Base-by-base conservation (phyloP, 768 basidiomycete species). In the Russula sp. region DNA sequence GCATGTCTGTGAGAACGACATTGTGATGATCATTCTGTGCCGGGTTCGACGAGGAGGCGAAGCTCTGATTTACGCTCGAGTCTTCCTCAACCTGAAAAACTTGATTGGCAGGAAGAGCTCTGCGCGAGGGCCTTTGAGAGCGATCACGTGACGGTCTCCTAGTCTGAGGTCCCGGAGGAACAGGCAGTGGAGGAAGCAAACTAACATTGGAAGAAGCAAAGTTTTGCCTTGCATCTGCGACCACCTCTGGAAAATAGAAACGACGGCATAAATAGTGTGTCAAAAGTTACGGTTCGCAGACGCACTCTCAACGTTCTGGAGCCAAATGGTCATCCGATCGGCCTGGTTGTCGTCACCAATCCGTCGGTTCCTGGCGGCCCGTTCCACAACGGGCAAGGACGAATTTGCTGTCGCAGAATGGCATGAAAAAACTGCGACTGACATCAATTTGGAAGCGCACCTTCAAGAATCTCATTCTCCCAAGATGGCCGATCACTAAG, bases 321-420 rank as follows among this genome's bases (percentile, higher is more conserved):
- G 88, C 92, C 92, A 93, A 58, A 88, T 76, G 1, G 84, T 81
- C 87, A 93, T 86, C 57, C 90, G 79, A 68, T 93, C 89, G 3
- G 77, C 66, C 55, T 78, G 75, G 42, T 79, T 80, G 66, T 87
- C 87, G 30, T 79, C 81, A 32, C 79, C 83, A 22, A 83, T 69
- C 46, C 77, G 80, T 64, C 84, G 83, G 68, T 77, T 83, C 49
- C 79, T 81, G 36, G 77, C 78, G 0, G 83, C 82, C 68, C 84
- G 81, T 44, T 78, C 79, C 55, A 84, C 81, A 28, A 78, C 79
- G 42, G 85, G 81, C 59, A 84, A 75, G 18, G 81, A 80, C 5
- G 84, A 83, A 54, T 81, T 79, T 28, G 76, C 81, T 80, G 61
- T n/a, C 46, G 42, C 24, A 30, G 53, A 7, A 52, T 13, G 14